Evolutionary conservation across 331 rosid species (phyloP).

Genomic region (Quercus tomentella): DNA sequence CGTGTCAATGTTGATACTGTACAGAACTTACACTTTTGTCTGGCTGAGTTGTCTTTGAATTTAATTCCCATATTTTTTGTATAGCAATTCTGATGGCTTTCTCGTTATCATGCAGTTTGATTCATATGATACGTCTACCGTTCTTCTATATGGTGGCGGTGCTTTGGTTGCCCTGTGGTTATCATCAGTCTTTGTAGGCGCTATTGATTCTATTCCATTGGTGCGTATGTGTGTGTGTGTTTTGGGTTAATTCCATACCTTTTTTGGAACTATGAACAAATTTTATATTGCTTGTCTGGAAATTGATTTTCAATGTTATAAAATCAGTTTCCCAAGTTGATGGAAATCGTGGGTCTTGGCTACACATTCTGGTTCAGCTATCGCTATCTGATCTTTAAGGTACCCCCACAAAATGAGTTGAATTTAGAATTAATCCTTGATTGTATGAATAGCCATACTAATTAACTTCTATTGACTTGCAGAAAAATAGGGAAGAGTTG

Average conservation of each 20-base stretch:
- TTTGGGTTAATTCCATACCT: not conserved
- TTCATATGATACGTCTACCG: constrained; percentile 28
- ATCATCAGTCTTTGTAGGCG: constrained; percentile 61
- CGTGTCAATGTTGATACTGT: too few relatives aligned
- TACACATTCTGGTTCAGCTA: constrained; percentile 76
- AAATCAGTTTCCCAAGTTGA: constrained; percentile 73
- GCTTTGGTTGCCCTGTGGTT: constrained; percentile 58
- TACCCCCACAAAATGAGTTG: not conserved
- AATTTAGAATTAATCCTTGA: not conserved
- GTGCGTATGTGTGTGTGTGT: constrained; percentile 28
- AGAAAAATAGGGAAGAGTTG: constrained; percentile 82
- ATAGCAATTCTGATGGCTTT: not conserved
- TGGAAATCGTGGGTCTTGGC: constrained; percentile 86
- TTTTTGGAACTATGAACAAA: not conserved
- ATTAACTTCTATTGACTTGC: constrained; percentile 19
- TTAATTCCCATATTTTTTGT: not conserved
- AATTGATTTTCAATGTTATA: constrained; percentile 1
- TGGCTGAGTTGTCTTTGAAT: not conserved
- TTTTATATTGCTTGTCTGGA: not conserved
- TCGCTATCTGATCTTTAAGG: constrained; percentile 90
- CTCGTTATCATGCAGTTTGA: constrained; percentile 46
- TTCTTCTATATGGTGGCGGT: constrained; percentile 49
- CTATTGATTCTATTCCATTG: constrained; percentile 86
- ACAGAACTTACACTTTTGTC: not conserved
- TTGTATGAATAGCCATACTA: not conserved